Evolutionary conservation across 116 monocot species (phyloP).

Genomic region (Posidonia oceanica): DNA sequence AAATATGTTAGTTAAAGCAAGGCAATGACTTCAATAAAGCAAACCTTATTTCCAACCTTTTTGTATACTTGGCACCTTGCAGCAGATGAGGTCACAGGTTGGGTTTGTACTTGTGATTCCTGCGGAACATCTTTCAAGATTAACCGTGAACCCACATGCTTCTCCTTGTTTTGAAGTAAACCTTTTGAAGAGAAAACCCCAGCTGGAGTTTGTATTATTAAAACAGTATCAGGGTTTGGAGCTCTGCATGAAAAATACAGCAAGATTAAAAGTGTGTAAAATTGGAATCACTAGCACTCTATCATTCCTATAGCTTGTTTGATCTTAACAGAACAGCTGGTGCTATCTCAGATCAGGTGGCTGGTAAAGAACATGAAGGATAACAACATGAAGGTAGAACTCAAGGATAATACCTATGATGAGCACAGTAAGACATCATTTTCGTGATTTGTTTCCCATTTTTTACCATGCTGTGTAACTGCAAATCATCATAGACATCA

Average conservation of each 20-base stretch:
- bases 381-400: not conserved
- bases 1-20: too few species aligned
- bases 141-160: slow-evolving; percentile 34
- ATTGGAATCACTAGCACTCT: too few species aligned
- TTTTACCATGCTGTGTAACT: slow-evolving; percentile 76
- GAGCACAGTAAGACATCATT: slow-evolving; percentile 81
- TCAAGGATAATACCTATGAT: slow-evolving; percentile 51
- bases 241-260: slow-evolving; percentile 30
- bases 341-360: too few species aligned
- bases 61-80: slow-evolving; percentile 64
- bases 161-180: slow-evolving; percentile 48
- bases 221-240: slow-evolving; percentile 69
- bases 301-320: too few species aligned
- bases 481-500: slow-evolving; percentile 9
- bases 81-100: slow-evolving; percentile 40
- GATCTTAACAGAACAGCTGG: too few species aligned
- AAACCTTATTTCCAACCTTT: slow-evolving; percentile 44
- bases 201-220: slow-evolving; percentile 52
- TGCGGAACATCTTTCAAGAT: slow-evolving; percentile 35
- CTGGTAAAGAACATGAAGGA: not conserved
- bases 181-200: slow-evolving; percentile 58
- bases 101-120: slow-evolving; percentile 15
- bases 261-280: too few species aligned
- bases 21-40: not conserved
- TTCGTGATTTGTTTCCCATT: slow-evolving; percentile 76